Evolutionary conservation across 2,329 filamentous ascomycete species (phyloP), one percentile per base, ranked within the genome.

Genomic region (Ramularia endophylla): DNA sequence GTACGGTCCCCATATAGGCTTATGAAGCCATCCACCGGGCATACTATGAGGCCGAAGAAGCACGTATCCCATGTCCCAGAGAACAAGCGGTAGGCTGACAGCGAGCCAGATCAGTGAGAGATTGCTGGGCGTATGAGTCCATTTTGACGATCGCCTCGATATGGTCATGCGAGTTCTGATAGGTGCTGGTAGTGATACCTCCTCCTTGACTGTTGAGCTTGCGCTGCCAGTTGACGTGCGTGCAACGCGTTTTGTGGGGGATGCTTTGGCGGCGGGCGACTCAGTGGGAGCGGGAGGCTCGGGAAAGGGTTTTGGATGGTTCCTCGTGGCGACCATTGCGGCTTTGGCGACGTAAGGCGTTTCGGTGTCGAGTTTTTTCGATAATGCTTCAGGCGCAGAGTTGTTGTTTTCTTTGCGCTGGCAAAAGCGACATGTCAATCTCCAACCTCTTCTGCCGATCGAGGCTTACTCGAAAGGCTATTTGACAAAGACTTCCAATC

Each of bases 1-100:
- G 66, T 95, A 95, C 0, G 85, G 87, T 20, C 66, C 68, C 75
- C 78, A 95, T 30, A 94, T 55, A 1, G 85, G 84, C 53, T 68
- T 73, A 67, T 94, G 85, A 38, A 83, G 69, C 34, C 64, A 66
- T 12, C 87, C 87, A 52, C 86, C 85, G 0, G 81, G 78, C 85
- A 95, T 92, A 43, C 80, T 85, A 63, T 82, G 77, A 20, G 88
- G 88, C 15, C 88, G 85, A 40, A 85, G 69, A 34, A 94, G 70
- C 28, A 94, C 79, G 68, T 94, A 95, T 43, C 71, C 69, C 20
- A 77, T 77, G 67, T 95, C 88, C 88, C 88, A 94, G 37, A 78
- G 58, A 36, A 94, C 86, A 46, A 94, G 74, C 1, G 85, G 86
- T 12, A 92, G 67, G 15, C 85, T 88, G 47, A 90, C 50, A 44